A percentile compares a stretch with the other conserved stretches of the same genome.
These are phyloP conservation scores for Oryza punctata DNA, from an alignment of 176 grass and related monocot species.

Conservation along the genomic window DNA sequence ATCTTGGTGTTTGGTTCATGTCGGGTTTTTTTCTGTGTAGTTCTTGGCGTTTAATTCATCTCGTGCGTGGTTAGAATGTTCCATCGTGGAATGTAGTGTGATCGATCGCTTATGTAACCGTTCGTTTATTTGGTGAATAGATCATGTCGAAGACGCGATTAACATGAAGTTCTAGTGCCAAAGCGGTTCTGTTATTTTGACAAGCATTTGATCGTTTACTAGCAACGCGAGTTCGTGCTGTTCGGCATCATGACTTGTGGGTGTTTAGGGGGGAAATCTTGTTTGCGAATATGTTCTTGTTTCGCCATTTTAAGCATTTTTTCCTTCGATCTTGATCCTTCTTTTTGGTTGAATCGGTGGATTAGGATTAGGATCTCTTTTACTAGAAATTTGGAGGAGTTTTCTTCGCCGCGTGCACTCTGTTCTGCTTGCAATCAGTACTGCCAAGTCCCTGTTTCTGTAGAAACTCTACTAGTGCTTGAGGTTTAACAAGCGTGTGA, in stretches of 20 bases:
- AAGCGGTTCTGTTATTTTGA: not conserved
- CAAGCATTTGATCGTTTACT: not conserved
- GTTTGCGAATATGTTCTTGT: not conserved
- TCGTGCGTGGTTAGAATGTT: not conserved
- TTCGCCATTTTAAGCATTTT: not conserved
- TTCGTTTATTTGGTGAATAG: not conserved
- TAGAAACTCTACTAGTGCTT: not conserved
- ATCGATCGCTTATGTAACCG: too few relatives aligned
- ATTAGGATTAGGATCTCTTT: not conserved
- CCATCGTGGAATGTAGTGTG: not conserved
- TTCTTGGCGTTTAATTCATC: not conserved
- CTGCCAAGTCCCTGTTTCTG: not conserved
- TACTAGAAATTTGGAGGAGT: not conserved
- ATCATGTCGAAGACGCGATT: not conserved
- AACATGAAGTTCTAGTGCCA: not conserved
- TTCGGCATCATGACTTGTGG: not conserved
- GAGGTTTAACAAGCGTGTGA: not conserved
- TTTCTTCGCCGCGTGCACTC: not conserved
- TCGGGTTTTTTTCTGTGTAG: too few relatives aligned
- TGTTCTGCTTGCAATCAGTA: not conserved
- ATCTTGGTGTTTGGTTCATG: not conserved
- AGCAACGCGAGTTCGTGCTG: not conserved
- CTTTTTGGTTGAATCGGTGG: not conserved
- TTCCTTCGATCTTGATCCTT: not conserved
- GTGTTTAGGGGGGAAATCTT: not conserved